These are phyloP conservation scores for Tolypocladium album DNA, from an alignment of 2,329 filamentous ascomycete species.

Conservation along the genomic window DNA sequence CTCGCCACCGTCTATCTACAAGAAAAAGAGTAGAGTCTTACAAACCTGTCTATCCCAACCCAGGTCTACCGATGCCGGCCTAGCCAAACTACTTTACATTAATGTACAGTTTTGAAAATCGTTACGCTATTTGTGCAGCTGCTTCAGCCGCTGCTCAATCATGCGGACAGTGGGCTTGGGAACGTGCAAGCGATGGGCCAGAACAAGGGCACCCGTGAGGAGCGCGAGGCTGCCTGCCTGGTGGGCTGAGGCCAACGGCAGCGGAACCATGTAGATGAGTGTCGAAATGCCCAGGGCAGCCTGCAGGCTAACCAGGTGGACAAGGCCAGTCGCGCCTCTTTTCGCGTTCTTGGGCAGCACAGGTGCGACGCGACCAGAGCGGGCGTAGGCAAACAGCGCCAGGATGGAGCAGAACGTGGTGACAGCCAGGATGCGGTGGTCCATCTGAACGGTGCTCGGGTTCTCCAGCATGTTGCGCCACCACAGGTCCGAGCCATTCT, in stretches of 20 bases:
- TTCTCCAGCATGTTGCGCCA: slow-evolving; percentile 99
- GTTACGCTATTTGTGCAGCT: slow-evolving; percentile 5
- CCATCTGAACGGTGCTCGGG: slow-evolving; percentile 86
- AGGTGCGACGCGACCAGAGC: slow-evolving; percentile 46
- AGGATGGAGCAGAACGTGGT: slow-evolving; percentile 79
- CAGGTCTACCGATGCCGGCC: neutral
- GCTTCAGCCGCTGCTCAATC: slow-evolving; percentile 40
- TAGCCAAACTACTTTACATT: neutral
- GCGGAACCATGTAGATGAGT: slow-evolving; percentile 87
- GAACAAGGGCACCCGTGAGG: slow-evolving; percentile 68
- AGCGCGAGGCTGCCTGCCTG: slow-evolving; percentile 84
- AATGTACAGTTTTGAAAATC: neutral
- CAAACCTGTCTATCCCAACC: neutral
- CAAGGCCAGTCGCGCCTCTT: slow-evolving; percentile 65
- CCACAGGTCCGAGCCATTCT: slow-evolving; percentile 74
- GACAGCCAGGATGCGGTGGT: slow-evolving; percentile 86
- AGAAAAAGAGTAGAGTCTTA: neutral
- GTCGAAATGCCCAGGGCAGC: slow-evolving; percentile 82
- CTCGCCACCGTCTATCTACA: neutral
- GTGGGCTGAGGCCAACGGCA: slow-evolving; percentile 77
- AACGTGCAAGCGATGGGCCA: slow-evolving; percentile 68
- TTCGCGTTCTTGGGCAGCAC: slow-evolving; percentile 52
- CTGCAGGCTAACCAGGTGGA: slow-evolving; percentile 75
- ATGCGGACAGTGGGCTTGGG: slow-evolving; percentile 54
- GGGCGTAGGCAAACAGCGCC: slow-evolving; percentile 69